A percentile compares a stretch with the other conserved stretches of the same genome.
Conservation (phyloP, 2,329 filamentous ascomycete genomes). For the Coniochaeta hoffmannii region DNA sequence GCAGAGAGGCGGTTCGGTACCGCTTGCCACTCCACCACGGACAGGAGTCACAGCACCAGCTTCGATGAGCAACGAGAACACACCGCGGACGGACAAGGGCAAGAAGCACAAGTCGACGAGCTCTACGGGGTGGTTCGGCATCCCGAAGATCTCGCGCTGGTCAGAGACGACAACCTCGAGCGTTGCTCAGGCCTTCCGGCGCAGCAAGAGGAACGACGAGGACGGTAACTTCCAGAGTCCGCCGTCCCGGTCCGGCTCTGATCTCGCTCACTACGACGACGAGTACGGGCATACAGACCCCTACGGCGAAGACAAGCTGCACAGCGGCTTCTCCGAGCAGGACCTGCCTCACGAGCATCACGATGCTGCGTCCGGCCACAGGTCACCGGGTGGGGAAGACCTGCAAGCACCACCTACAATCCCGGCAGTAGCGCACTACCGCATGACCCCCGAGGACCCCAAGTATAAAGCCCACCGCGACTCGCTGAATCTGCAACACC, state of each 20-base stretch:
- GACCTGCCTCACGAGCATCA: conserved; percentile 31
- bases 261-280: conserved; percentile 57
- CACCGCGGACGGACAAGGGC: conserved; percentile 65
- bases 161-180: conserved; percentile 93
- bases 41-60: conserved; percentile 28
- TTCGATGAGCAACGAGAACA: conserved; percentile 69
- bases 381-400: conserved; percentile 8
- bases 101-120: conserved; percentile 85
- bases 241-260: conserved; percentile 71
- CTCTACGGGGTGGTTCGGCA: conserved; percentile 62
- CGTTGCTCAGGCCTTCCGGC: conserved; percentile 68
- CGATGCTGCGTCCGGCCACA: conserved; percentile 2
- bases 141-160: conserved; percentile 90
- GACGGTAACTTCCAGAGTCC: conserved; percentile 30
- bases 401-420: conserved; percentile 34
- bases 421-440: conserved; percentile 29
- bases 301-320: conserved; percentile 54
- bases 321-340: conserved; percentile 47
- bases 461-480: conserved; percentile 80
- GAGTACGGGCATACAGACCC: conserved; percentile 48
- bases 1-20: conserved; percentile 44
- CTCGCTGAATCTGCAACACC: conserved; percentile 72
- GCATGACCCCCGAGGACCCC: conserved; percentile 57
- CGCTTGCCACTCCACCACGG: conserved; percentile 53
- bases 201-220: conserved; percentile 55